A percentile compares a stretch with the other conserved stretches of the same genome.
These are phyloP conservation scores for Mariannaea elegans DNA, from an alignment of 2,329 filamentous ascomycete genomes.

Conservation along the genomic window DNA sequence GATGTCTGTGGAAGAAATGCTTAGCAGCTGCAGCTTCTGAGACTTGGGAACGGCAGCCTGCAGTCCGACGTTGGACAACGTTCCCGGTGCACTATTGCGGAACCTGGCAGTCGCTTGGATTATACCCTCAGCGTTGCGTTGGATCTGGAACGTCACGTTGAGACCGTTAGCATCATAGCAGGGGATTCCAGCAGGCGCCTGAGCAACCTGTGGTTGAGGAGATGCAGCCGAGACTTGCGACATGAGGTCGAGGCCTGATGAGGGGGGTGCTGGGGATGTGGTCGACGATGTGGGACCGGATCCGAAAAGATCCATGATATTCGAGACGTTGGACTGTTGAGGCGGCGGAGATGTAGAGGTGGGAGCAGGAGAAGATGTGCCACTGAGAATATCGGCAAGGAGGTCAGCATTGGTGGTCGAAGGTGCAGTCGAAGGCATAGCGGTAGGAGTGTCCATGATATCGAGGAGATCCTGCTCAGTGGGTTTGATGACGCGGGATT, in stretches of 20 bases:
- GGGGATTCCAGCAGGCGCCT: conserved; percentile 64
- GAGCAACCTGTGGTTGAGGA: conserved; percentile 49
- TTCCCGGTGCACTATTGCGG: conserved; percentile 73
- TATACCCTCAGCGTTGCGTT: conserved; percentile 80
- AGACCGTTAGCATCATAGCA: conserved; percentile 91
- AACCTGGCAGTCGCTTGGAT: conserved; percentile 88
- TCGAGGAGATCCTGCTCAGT: conserved; percentile 93
- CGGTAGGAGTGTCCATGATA: conserved; percentile 80
- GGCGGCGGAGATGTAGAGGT: conserved; percentile 55
- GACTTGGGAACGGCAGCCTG: conserved; percentile 97
- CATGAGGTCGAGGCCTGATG: conserved; percentile 60
- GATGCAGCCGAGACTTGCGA: conserved; percentile 57
- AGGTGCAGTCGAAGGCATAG: conserved; percentile 59
- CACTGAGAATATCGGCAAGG: conserved; percentile 89
- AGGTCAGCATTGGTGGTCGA: conserved; percentile 82
- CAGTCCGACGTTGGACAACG: conserved; percentile 79
- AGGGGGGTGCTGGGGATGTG: conserved; percentile 47
- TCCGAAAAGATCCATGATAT: conserved; percentile 92
- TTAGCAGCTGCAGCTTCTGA: conserved; percentile 91
- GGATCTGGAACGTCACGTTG: conserved; percentile 81
- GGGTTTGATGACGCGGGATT: conserved; percentile 80
- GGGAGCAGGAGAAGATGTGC: conserved; percentile 61
- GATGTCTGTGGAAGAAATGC: conserved; percentile 84
- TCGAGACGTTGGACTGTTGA: conserved; percentile 66
- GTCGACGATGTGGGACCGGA: conserved; percentile 51